Conservation (phyloP, 805 yeast genomes). For the Schwanniomyces yamadae region DNA sequence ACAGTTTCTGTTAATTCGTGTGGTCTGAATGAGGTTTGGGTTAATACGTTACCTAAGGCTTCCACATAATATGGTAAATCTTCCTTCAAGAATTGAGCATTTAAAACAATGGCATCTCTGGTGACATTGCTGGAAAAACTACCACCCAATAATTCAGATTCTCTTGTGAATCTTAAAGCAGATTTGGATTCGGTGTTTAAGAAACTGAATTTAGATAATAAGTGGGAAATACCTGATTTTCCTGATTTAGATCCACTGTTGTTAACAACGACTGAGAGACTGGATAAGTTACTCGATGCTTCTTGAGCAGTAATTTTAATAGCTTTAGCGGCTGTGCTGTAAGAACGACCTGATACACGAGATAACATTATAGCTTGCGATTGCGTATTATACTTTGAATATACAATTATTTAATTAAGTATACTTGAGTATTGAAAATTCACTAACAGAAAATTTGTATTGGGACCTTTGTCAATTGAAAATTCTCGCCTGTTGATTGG, state of each 20-base stretch:
- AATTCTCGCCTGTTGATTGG: constrained; percentile 17
- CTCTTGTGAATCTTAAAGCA: constrained; percentile 91
- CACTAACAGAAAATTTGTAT: constrained; percentile 1
- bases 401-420: background rate
- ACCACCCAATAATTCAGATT: constrained; percentile 92
- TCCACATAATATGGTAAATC: constrained; percentile 90
- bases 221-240: constrained; percentile 80
- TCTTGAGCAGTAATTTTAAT: constrained; percentile 56
- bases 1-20: constrained; percentile 85
- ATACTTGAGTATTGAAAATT: constrained; percentile 1
- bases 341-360: constrained; percentile 42
- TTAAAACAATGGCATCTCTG: constrained; percentile 81
- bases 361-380: constrained; percentile 32
- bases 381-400: constrained; percentile 1
- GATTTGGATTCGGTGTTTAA: constrained; percentile 80
- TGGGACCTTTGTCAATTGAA: constrained; percentile 7
- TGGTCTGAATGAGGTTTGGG: constrained; percentile 71
- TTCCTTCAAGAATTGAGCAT: constrained; percentile 80
- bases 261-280: constrained; percentile 72
- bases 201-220: constrained; percentile 80
- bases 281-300: constrained; percentile 65
- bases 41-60: constrained; percentile 71
- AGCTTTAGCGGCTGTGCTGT: constrained; percentile 39
- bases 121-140: constrained; percentile 63
- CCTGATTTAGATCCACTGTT: constrained; percentile 81